Conservation (phyloP, 345 rosid species). For the Euphorbia tirucalli region DNA sequence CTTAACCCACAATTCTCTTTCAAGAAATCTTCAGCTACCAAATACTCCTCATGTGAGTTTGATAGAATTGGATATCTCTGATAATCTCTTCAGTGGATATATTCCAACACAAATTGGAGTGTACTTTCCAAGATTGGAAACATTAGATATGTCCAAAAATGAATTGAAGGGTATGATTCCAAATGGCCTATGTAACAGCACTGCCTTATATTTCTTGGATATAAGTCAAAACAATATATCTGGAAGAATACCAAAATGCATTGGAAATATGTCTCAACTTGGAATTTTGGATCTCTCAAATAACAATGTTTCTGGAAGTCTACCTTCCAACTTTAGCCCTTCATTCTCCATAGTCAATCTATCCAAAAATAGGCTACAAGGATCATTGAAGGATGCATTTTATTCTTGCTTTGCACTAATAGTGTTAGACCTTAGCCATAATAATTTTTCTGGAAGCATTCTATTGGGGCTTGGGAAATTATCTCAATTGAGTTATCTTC, state of each 20-base stretch:
- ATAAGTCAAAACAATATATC: not conserved
- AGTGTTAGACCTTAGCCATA: slow-evolving; percentile 13
- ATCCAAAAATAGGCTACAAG: not conserved
- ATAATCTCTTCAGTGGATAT: not conserved
- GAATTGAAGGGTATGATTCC: not conserved
- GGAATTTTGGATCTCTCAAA: slow-evolving; percentile 6
- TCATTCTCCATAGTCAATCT: not conserved
- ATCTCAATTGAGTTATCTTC: slow-evolving; percentile 9
- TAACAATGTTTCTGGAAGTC: slow-evolving; percentile 5
- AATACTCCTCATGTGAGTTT: not conserved
- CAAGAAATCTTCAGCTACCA: not conserved
- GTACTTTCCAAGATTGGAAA: not conserved
- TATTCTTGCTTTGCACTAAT: not conserved
- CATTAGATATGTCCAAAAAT: not conserved
- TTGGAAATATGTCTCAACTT: not conserved
- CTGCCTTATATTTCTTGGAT: not conserved
- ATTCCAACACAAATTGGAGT: not conserved
- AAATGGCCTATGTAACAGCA: not conserved
- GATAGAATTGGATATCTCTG: not conserved
- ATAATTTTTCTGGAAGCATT: slow-evolving; percentile 16
- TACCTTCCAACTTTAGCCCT: slow-evolving; percentile 1
- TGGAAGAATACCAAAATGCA: not conserved
- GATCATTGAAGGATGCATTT: not conserved
- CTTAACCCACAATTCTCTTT: not conserved
- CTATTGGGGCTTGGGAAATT: slow-evolving; percentile 14